A percentile compares a stretch with the other conserved stretches of the same genome.
phyloP scores from a whole-genome alignment of 1,139 yeast genomes.

The Debaryomyces subglobosus region DNA sequence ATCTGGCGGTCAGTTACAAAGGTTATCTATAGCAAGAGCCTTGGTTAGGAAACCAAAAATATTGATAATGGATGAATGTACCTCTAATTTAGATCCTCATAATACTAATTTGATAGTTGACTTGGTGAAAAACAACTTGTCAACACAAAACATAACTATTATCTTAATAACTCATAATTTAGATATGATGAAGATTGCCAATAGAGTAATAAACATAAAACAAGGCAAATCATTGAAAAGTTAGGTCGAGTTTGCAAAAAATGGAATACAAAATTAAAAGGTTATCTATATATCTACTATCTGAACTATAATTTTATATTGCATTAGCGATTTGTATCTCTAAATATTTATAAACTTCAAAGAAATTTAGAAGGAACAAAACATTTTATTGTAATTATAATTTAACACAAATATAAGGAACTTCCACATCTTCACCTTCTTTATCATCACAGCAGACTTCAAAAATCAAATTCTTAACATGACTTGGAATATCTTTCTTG shows the following conservation, averaged over 20 bases:
- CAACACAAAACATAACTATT: constrained; percentile 36
- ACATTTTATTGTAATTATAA: constrained; percentile 14
- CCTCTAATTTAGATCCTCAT: constrained; percentile 72
- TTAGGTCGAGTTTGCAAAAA: too few relatives aligned
- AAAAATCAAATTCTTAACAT: constrained; percentile 74
- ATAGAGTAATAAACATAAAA: constrained; percentile 43
- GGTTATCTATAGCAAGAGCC: constrained; percentile 78
- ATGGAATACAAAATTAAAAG: too few relatives aligned
- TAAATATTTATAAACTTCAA: neutral
- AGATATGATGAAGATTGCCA: constrained; percentile 56
- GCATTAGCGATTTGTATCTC: constrained; percentile 4
- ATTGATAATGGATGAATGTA: constrained; percentile 76
- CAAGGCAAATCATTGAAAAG: constrained; percentile 37
- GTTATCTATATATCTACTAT: neutral
- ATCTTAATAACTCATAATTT: constrained; percentile 62
- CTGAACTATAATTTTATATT: constrained; percentile 2
- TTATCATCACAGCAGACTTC: constrained; percentile 93
- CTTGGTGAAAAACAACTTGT: constrained; percentile 41
- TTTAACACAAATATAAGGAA: constrained; percentile 77
- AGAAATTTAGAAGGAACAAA: neutral
- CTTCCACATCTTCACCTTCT: constrained; percentile 93
- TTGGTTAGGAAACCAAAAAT: constrained; percentile 63
- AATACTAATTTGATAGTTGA: constrained; percentile 46
- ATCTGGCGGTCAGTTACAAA: constrained; percentile 83
- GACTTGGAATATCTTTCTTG: constrained; percentile 79